These are phyloP conservation scores for Mrakiaceae sp. DNA, from an alignment of 1,284 basidiomycete genomes.

Conservation along the genomic window DNA sequence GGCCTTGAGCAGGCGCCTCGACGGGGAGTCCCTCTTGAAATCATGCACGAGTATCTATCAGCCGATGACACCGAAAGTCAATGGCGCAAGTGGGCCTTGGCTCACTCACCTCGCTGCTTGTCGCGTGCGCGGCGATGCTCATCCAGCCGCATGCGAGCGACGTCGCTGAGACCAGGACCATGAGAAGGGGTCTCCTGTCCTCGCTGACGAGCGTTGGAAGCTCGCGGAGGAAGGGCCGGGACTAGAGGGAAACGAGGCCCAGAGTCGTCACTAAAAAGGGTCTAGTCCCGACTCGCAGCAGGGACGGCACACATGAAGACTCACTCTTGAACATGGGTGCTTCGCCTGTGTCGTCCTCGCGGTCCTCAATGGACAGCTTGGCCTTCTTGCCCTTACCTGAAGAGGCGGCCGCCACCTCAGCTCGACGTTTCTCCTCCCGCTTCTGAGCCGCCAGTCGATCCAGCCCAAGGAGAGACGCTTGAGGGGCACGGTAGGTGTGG, in stretches of 20 bases:
- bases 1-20: slow-evolving; percentile 22
- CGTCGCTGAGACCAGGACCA: slow-evolving; percentile 70
- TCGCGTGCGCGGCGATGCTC: slow-evolving; percentile 60
- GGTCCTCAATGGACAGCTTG: slow-evolving; percentile 41
- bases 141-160: slow-evolving; percentile 57
- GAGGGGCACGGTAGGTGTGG: slow-evolving; percentile 64
- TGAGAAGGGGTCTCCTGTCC: slow-evolving; percentile 90
- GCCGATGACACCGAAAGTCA: too few species aligned
- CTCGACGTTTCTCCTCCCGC: slow-evolving; percentile 39
- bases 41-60: too few species aligned
- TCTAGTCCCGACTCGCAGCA: too few species aligned
- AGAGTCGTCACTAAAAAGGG: too few species aligned
- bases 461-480: slow-evolving; percentile 69
- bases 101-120: slow-evolving; percentile 46
- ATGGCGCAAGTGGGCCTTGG: not conserved
- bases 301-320: slow-evolving; percentile 18
- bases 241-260: slow-evolving; percentile 40
- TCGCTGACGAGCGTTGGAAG: slow-evolving; percentile 53
- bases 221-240: slow-evolving; percentile 49
- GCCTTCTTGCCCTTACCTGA: slow-evolving; percentile 52
- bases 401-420: slow-evolving; percentile 22
- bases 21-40: slow-evolving; percentile 16
- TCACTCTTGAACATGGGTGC: slow-evolving; percentile 71
- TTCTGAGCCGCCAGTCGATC: slow-evolving; percentile 82
- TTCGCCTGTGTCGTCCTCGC: slow-evolving; percentile 39